Evolutionary conservation across 495 filamentous ascomycete species (phyloP), one percentile per base, ranked within the genome.

Genomic region (Lichina pygmaea): DNA sequence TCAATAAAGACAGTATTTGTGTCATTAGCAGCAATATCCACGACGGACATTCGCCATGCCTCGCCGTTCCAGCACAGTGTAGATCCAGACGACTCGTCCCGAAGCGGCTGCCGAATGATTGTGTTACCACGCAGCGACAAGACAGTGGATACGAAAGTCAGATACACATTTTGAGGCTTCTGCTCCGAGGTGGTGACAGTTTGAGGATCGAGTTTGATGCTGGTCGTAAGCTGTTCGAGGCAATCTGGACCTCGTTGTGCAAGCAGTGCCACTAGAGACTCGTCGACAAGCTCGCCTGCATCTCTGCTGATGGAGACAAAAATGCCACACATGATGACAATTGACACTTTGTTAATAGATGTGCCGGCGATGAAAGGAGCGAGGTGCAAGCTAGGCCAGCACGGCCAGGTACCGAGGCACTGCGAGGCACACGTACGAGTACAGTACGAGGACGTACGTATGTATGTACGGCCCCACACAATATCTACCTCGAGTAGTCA

Each of bases 1-100:
- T 69, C 50, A n/a, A 65, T 50, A 53, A 85, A 76, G 11, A 97
- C 65, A 9, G 58, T 58, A 52, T 80, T 67, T 1, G 80, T 78
- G 56, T 99, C 89, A 57, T 92, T 94, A 36, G 70, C 74, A 24
- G 53, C 50, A 24, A 85, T 61, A 2, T 54, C 44, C 31, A 64
- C 48, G 11, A 67, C 57, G 15, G 62, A 63, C 45, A 92, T 67
- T 44, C 67, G 76, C 89, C 89, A 99, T 8, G 85, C 91, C 56
- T 99, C 89, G n/a, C 89, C 89, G 53, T 95, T 95, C 86, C 89
- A 99, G 66, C 86, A 94, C 12, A 99, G 66, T 10, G 81, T 63
- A 8, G 80, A 86, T 15, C 67, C 67, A n/a, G 66, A 70, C 2
- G 50, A 47, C 6, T 51, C 13, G 51, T 81, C 73, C 37, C 66